Conservation (phyloP, 768 basidiomycete species). For the button mushroom (Agaricus bisporus) region DNA sequence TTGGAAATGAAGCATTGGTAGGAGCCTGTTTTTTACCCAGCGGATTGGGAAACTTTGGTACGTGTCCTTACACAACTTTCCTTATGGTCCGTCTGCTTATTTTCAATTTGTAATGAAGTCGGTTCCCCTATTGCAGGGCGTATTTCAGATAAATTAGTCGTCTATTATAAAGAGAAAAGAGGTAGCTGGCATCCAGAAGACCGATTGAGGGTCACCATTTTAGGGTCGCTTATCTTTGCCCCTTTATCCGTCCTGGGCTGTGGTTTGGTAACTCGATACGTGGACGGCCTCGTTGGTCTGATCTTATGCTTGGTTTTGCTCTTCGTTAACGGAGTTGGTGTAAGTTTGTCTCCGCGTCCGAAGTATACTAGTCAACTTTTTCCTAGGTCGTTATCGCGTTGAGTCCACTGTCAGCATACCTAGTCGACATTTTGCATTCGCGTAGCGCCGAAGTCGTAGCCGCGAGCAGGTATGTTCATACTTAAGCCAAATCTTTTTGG, state of each 20-base stretch:
- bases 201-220: conserved; percentile 46
- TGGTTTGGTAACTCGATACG: conserved; percentile 44
- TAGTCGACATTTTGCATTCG: conserved; percentile 52
- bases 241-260: conserved; percentile 45
- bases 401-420: conserved; percentile 49
- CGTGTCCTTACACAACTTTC: conserved; percentile 15
- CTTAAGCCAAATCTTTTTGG: neutral
- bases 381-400: conserved; percentile 50
- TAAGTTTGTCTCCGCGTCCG: conserved; percentile 22
- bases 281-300: conserved; percentile 44
- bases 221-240: conserved; percentile 39
- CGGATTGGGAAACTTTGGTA: conserved; percentile 55
- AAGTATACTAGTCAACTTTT: neutral
- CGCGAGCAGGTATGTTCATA: conserved; percentile 38
- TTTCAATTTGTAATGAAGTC: conserved; percentile 25
- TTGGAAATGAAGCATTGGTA: conserved; percentile 52
- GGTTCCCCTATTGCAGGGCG: conserved; percentile 55
- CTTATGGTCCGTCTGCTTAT: neutral
- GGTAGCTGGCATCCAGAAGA: conserved; percentile 68
- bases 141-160: conserved; percentile 49
- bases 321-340: conserved; percentile 64
- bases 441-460: conserved; percentile 63
- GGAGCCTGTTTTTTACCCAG: conserved; percentile 55
- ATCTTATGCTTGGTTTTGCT: conserved; percentile 45
- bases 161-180: conserved; percentile 40